Conservation (phyloP, 257 asterid species). For the Euphrasia confusa region DNA sequence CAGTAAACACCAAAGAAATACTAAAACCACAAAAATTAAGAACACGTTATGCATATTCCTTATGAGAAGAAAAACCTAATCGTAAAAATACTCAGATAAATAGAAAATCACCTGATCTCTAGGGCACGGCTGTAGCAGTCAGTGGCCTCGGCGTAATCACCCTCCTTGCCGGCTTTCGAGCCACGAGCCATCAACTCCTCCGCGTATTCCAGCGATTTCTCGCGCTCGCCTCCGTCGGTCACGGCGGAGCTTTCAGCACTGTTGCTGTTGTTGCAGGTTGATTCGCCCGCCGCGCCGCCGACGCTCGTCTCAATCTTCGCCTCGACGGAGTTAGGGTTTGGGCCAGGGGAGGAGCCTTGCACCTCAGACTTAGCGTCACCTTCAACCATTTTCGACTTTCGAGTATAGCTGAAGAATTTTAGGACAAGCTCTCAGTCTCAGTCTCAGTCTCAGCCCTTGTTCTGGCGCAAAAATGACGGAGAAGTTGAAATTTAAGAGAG, state of each 20-base stretch:
- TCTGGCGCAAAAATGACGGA: slow-evolving; percentile 32
- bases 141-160: slow-evolving; percentile 69
- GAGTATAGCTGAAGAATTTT: slow-evolving; percentile 4
- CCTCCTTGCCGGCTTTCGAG: slow-evolving; percentile 55
- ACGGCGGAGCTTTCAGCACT: slow-evolving; percentile 39
- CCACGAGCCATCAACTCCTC: slow-evolving; percentile 67
- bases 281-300: slow-evolving; percentile 46
- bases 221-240: slow-evolving; percentile 36
- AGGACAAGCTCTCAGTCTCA: slow-evolving; percentile 13
- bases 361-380: slow-evolving; percentile 34
- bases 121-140: slow-evolving; percentile 96
- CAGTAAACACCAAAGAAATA: neutral
- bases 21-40: neutral
- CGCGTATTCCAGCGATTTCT: slow-evolving; percentile 52
- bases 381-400: slow-evolving; percentile 56
- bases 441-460: neutral
- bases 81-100: neutral
- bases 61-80: neutral
- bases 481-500: neutral
- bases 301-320: slow-evolving; percentile 44
- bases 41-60: neutral
- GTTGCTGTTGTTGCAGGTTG: slow-evolving; percentile 49
- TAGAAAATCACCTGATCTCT: slow-evolving; percentile 59
- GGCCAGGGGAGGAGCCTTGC: slow-evolving; percentile 28
- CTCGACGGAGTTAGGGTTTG: slow-evolving; percentile 54